Conservation (phyloP, 345 rosid genomes). For the Arabidopsis arenosa region DNA sequence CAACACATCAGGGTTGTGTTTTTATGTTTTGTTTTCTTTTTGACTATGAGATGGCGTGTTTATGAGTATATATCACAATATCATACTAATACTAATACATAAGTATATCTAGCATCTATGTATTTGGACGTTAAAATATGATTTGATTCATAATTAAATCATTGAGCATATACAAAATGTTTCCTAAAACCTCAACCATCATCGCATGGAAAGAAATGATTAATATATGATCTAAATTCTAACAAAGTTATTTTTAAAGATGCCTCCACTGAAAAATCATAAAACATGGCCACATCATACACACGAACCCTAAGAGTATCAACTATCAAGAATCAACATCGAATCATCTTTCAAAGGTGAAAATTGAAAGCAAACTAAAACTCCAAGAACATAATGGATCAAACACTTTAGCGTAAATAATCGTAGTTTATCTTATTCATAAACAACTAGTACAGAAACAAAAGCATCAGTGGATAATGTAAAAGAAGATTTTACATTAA, state of each 20-base stretch:
- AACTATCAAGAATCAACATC: slow-evolving; percentile 2
- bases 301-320: slow-evolving; percentile 37
- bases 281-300: slow-evolving; percentile 13
- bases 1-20: neutral
- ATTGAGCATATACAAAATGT: slow-evolving; percentile 8
- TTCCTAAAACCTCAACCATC: slow-evolving; percentile 20
- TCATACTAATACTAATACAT: slow-evolving; percentile 4
- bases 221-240: slow-evolving; percentile 6
- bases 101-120: neutral
- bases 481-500: slow-evolving; percentile 26
- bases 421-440: slow-evolving; percentile 28
- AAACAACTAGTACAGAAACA: slow-evolving; percentile 36
- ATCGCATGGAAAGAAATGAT: slow-evolving; percentile 34
- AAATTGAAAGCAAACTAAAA: neutral
- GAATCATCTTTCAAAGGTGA: neutral
- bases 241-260: neutral
- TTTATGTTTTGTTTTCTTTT: neutral
- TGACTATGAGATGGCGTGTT: neutral
- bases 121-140: neutral
- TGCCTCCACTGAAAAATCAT: neutral
- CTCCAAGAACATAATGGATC: neutral
- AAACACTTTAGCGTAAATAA: slow-evolving; percentile 15
- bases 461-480: slow-evolving; percentile 21
- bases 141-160: neutral
- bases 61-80: slow-evolving; percentile 1